A percentile compares a stretch with the other conserved stretches of the same genome.
These are phyloP conservation scores for Backusella macrospora DNA, from an alignment of 192 early-diverging fungal species.

Conservation along the genomic window DNA sequence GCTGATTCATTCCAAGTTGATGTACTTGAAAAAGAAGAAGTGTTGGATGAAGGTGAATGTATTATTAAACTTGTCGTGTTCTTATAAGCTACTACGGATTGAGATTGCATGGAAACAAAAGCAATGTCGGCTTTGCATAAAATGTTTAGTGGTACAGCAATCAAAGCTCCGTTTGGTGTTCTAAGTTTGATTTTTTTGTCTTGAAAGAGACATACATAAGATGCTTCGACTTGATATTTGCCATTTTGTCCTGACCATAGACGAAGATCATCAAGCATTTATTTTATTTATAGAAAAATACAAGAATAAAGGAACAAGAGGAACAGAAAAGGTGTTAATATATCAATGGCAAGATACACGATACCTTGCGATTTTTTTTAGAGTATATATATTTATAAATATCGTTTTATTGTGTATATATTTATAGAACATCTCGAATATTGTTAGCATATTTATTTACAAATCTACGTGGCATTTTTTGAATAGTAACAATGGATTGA, in stretches of 20 bases:
- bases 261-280: not conserved
- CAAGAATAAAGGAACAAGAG: too few species aligned
- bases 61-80: not conserved
- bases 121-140: slow-evolving; percentile 6
- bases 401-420: too few species aligned
- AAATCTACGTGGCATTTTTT: too few species aligned
- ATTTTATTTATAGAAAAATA: not conserved
- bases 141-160: not conserved
- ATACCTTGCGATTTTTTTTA: too few species aligned
- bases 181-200: slow-evolving; percentile 1
- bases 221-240: not conserved
- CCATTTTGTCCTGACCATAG: slow-evolving; percentile 9
- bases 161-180: not conserved
- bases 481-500: too few species aligned
- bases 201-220: slow-evolving; percentile 4
- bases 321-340: too few species aligned
- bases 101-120: not conserved
- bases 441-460: too few species aligned
- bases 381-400: too few species aligned
- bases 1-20: not conserved
- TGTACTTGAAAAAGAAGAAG: not conserved
- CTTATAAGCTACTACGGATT: not conserved
- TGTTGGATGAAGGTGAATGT: not conserved
- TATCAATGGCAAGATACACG: too few species aligned
- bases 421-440: too few species aligned